Evolutionary conservation across 2,329 filamentous ascomycete genomes (phyloP), one percentile per base, ranked within the genome.

Genomic region (Aspergillus fischeri): DNA sequence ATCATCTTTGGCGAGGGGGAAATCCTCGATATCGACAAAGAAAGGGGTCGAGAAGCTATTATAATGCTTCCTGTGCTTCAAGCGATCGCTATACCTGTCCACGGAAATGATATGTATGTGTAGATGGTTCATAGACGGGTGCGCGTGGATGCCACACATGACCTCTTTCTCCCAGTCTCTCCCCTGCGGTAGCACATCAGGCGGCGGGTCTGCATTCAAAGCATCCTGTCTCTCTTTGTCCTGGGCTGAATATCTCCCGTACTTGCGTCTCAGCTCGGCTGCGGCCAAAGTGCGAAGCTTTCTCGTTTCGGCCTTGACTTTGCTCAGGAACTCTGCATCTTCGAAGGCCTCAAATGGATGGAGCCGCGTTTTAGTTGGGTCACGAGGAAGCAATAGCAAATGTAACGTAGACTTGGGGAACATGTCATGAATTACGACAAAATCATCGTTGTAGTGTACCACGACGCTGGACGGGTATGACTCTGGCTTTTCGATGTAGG

Each of bases 41-140:
- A 97, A 99, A 3, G 84, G 83, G 53, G 92, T 95, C 32, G 84
- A 86, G 75, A 97, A 97, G 62, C 89, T 94, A 69, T 94, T 91
- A 76, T 97, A 97, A 75, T 97, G 94, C 72, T 92, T 93, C 62
- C 86, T 82, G 70, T 93, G 86, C 75, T 87, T 90, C 73, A 97
- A 64, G 49, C 81, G 82, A 10, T 83, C 81, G 41, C 88, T 91
- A 65, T 85, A 81, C 80, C 90, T 88, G 71, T 99, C 94, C 20
- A 85, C 80, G 42, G 89, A 91, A 56, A 97, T 76, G 29, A 97
- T 85, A 73, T 99, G 94, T 3, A 97, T 81, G 74, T 99, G 94
- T 54, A 97, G 71, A 72, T 97, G 91, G 61, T 84, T 87, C 94
- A 99, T 97, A 55, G 88, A 92, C 3, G 94, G 94, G 64, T 88